Base-by-base conservation (phyloP, 2,329 filamentous ascomycete species). In the Aspergillus sp. region DNA sequence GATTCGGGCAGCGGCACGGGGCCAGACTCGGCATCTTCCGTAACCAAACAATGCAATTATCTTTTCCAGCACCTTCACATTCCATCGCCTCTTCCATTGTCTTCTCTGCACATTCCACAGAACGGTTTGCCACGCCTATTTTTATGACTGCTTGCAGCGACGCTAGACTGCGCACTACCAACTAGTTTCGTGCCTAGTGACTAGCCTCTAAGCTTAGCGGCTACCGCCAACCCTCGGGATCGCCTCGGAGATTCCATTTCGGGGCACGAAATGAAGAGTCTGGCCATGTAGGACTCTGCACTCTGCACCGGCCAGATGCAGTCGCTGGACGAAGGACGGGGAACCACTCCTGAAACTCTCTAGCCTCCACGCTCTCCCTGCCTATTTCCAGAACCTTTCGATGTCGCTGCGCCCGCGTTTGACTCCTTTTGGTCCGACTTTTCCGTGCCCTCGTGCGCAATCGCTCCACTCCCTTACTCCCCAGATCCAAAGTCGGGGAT, bases 321-420 rank as follows among this genome's bases (percentile, higher is more conserved):
- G 26, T 29, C 7, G 26, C 26, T 29, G 26, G 26, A 29, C 26
- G 26, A 29, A 29, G 26, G 26, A 29, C 53, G 26, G 36, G 16
- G 18, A 24, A 24, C 9, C 11, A 11, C 45, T 12, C 22, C 18
- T 22, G 18, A 20, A 22, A 22, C 45, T 47, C 22, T 10, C 22
- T 24, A 47, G 18, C 22, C 11, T 14, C 45, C 45, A 47, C 45
- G 18, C 45, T 47, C 18, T 47, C 45, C 18, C 36, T 22, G 52
- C 46, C 20, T 46, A 42, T 31, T 58, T 54, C 56, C 51, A 58
- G 56, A 58, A 54, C 24, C 22, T 26, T 58, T 58, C 56, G 45
- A 24, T 24, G 50, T 14, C 18, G 45, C 18, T 47, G 7, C 18
- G 45, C 45, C 56, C 50, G 42, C 53, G 55, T 50, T 49, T 57